Base-by-base conservation (phyloP, 179 eudicot genomes). In the Nepenthes alata region DNA sequence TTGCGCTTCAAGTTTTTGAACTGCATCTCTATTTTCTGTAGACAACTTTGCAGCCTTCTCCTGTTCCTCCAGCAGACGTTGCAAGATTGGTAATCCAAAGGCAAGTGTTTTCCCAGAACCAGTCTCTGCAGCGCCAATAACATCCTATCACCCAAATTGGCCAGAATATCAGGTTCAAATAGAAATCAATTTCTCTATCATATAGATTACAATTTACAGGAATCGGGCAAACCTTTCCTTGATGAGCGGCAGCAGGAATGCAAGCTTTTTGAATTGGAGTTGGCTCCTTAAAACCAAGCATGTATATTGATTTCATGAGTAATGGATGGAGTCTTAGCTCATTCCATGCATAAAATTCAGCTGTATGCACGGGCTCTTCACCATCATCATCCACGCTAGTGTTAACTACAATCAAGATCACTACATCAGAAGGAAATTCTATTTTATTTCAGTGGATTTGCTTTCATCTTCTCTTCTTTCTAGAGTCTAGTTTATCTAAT, bases 51-150 rank as follows among this genome's bases (percentile, higher is more conserved):
- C 81, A 38, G 70, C 86, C 74, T 91, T 93, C 57, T 93, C 98
- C 63, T 74, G 85, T 72, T 93, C 98, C 16, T 93, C 95, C 51
- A 93, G 93, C 59, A 93, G 93, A 12, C 98, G 88, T 62, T 93
- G 98, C 59, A 93, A 68, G 68, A 93, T 93, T 13, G 98, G 96
- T 72, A 93, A 75, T 61, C 98, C 98, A 89, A 93, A 93, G 57
- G 96, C 98, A 70, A 93, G 93, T 38, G 98, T 93, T 74, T 93
- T 93, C 57, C 98, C 98, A 57, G 98, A 93, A 35, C 98, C 98
- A 54, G 98, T 93, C 76, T 89, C 98, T 53, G 98, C 98, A 67
- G 98, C 98, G 69, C 98, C 98, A 64, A 93, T 76, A 45, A 89
- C 93, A 81, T 93, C 98, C 98, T 93, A 76, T 56, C 64, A 67